phyloP scores from a whole-genome alignment of 352 stramenopile genomes.

The Globisporangium middletonii region DNA sequence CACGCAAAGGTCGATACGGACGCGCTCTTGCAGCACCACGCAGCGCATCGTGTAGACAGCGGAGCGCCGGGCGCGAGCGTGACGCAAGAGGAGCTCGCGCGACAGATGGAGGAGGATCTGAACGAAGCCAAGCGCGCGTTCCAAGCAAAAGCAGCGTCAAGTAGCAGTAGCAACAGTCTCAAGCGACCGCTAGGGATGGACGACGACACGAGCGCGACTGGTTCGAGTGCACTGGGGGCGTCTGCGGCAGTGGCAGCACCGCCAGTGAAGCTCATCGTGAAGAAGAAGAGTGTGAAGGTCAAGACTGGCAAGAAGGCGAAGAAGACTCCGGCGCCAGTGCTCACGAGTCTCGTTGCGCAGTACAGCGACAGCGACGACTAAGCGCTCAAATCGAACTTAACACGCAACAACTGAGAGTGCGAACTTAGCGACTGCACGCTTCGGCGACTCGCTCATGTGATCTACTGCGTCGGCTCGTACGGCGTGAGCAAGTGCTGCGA shows the following conservation, averaged over 20 bases:
- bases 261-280: conserved; percentile 19
- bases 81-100: conserved; percentile 32
- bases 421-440: too few species aligned
- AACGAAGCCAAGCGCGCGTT: conserved; percentile 52
- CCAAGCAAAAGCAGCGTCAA: conserved; percentile 6
- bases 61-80: conserved; percentile 7
- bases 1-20: conserved; percentile 90
- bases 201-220: not conserved
- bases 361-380: conserved; percentile 72
- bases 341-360: conserved; percentile 59
- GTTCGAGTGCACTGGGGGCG: not conserved
- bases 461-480: conserved; percentile 74
- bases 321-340: conserved; percentile 24
- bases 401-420: not conserved
- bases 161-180: conserved; percentile 30
- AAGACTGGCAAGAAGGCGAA: conserved; percentile 23
- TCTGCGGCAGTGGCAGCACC: not conserved
- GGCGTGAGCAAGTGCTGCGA: conserved; percentile 93
- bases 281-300: conserved; percentile 16
- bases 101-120: conserved; percentile 45
- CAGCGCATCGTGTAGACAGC: conserved; percentile 5
- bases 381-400: not conserved
- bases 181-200: not conserved
- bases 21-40: conserved; percentile 56
- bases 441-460: not conserved